A percentile compares a stretch with the other conserved stretches of the same genome.
Evolutionary conservation across 139 green algal species (phyloP).

Genomic region (Chlorella sorokiniana): DNA sequence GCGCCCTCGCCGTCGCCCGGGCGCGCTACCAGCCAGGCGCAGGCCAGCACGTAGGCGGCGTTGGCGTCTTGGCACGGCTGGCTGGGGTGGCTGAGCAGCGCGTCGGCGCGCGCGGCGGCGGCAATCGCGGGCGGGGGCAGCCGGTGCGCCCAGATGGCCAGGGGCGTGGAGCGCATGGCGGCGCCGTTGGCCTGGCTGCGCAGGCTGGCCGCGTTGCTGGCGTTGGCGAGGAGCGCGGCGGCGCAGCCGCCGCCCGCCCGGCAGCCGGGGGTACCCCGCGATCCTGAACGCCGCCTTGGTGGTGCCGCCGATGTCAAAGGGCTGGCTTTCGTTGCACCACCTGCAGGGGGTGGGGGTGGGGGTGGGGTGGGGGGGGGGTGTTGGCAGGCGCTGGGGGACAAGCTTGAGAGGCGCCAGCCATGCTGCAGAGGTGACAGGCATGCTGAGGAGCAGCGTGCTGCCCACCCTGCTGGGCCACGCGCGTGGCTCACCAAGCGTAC

Average conservation of each 20-base stretch:
- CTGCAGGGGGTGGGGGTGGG: not conserved
- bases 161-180: constrained; percentile 42
- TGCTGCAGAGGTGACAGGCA: too few relatives aligned
- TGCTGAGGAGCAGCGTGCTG: too few relatives aligned
- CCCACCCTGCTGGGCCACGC: too few relatives aligned
- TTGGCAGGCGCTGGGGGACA: not conserved
- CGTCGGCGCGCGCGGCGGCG: constrained; percentile 22
- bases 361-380: not conserved
- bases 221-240: not conserved
- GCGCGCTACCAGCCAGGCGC: constrained; percentile 47
- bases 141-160: constrained; percentile 54
- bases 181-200: constrained; percentile 43
- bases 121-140: constrained; percentile 26
- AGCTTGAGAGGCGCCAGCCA: too few relatives aligned
- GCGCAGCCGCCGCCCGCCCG: not conserved
- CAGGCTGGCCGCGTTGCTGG: constrained; percentile 3
- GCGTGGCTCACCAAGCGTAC: constrained; percentile 30
- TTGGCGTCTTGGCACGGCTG: constrained; percentile 43
- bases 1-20: constrained; percentile 42
- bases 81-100: constrained; percentile 50
- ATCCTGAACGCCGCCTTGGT: not conserved
- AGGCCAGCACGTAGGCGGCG: constrained; percentile 56
- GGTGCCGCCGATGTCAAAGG: constrained; percentile 4
- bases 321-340: constrained; percentile 5
- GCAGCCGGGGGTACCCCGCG: not conserved